phyloP scores from a whole-genome alignment of 108 stramenopile genomes.

The Asterionellopsis glacialis region DNA sequence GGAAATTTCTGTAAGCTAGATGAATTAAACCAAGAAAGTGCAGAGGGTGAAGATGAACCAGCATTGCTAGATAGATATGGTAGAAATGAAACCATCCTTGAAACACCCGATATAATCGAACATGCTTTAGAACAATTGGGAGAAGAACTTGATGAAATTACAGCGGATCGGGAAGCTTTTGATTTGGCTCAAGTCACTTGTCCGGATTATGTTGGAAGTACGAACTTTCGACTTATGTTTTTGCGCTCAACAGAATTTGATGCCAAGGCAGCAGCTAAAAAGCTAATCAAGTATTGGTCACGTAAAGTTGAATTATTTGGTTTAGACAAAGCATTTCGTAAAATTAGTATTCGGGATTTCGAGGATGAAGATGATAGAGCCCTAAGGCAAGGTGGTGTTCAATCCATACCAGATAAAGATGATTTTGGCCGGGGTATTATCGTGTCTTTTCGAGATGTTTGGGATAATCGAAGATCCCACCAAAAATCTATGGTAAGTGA shows the following conservation, averaged over 20 bases:
- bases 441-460: neutral
- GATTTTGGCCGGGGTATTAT: constrained; percentile 52
- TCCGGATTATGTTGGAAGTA: neutral
- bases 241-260: neutral
- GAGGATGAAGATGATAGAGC: neutral
- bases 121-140: too few species aligned
- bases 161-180: too few species aligned
- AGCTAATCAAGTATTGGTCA: neutral
- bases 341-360: neutral
- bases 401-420: constrained; percentile 39
- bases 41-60: too few species aligned
- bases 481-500: neutral
- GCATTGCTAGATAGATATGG: too few species aligned
- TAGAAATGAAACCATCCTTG: too few species aligned
- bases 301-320: neutral
- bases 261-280: neutral
- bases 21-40: too few species aligned
- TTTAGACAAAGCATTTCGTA: neutral
- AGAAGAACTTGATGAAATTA: too few species aligned
- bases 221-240: neutral
- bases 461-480: neutral
- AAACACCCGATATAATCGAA: too few species aligned
- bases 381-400: constrained; percentile 9
- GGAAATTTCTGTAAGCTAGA: too few species aligned
- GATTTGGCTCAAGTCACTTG: neutral